A percentile compares a stretch with the other conserved stretches of the same genome.
phyloP scores from a whole-genome alignment of 2,329 filamentous ascomycete genomes.

The Diplodia scrobiculata region DNA sequence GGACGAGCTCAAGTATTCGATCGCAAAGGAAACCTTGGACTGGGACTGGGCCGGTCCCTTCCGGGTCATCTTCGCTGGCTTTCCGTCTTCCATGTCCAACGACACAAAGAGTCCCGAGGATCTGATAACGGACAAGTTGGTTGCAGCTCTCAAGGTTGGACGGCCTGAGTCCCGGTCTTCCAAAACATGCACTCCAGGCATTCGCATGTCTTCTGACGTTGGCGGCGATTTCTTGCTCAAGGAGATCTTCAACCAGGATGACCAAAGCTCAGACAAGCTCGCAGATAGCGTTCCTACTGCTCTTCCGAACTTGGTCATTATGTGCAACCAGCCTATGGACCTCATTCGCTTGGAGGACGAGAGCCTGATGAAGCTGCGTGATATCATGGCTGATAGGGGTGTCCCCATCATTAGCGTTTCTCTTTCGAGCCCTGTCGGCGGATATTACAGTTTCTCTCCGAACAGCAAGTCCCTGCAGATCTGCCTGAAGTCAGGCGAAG shows the following conservation, averaged over 20 bases:
- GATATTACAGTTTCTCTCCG: conserved; percentile 30
- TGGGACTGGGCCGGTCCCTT: conserved; percentile 23
- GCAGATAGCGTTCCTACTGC: conserved; percentile 12
- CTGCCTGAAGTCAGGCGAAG: conserved; percentile 39
- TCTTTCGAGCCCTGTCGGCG: conserved; percentile 32
- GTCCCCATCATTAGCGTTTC: conserved; percentile 40
- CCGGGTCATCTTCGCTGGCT: conserved; percentile 21
- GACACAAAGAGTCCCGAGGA: conserved; percentile 18
- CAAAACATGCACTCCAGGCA: conserved; percentile 32
- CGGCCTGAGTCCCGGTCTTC: conserved; percentile 9
- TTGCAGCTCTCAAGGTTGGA: conserved; percentile 6
- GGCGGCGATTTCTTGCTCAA: conserved; percentile 20
- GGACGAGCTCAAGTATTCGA: conserved; percentile 20
- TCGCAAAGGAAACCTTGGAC: conserved; percentile 1
- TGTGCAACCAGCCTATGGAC: conserved; percentile 11
- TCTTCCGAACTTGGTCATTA: conserved; percentile 20
- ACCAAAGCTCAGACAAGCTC: conserved; percentile 12
- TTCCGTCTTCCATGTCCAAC: conserved; percentile 17
- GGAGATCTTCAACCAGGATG: conserved; percentile 23
- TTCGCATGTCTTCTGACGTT: conserved; percentile 34
- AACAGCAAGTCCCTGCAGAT: conserved; percentile 36
- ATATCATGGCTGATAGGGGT: conserved; percentile 34
- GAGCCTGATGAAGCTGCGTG: conserved; percentile 30
- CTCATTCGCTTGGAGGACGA: conserved; percentile 10
- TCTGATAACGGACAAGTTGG: conserved; percentile 14